Conservation (phyloP, 108 stramenopile genomes). For the Skeletonema tropicum region DNA sequence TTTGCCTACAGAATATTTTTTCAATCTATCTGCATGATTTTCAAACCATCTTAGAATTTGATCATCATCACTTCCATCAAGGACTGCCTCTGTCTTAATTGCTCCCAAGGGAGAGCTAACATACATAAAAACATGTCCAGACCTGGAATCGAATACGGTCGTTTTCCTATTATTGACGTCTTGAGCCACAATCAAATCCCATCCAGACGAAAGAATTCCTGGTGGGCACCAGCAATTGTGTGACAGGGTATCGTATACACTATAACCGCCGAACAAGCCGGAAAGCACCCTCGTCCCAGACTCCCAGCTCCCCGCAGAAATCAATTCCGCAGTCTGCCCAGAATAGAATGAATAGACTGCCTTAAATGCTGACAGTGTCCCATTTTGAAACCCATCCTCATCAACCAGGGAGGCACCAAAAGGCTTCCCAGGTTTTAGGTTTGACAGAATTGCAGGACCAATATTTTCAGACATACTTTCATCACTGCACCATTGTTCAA, state of each 20-base stretch:
- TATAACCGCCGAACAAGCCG: slow-evolving; percentile 64
- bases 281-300: too few relatives aligned
- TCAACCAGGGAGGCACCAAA: not conserved
- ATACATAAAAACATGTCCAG: not conserved
- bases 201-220: not conserved
- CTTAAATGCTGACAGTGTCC: slow-evolving; percentile 20
- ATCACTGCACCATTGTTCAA: slow-evolving; percentile 50
- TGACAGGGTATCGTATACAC: slow-evolving; percentile 38
- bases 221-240: slow-evolving; percentile 13
- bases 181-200: too few relatives aligned
- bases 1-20: slow-evolving; percentile 14
- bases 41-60: slow-evolving; percentile 57
- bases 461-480: slow-evolving; percentile 1
- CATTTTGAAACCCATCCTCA: not conserved
- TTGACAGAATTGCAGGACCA: slow-evolving; percentile 6
- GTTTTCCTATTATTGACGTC: too few relatives aligned
- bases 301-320: too few relatives aligned
- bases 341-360: slow-evolving; percentile 40
- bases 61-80: slow-evolving; percentile 21
- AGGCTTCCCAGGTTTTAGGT: slow-evolving; percentile 16
- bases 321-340: slow-evolving; percentile 27
- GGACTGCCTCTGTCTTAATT: not conserved
- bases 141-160: not conserved
- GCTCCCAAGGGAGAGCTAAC: not conserved
- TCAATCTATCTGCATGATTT: slow-evolving; percentile 46